Conservation (phyloP, 768 basidiomycete species). For the Candolleomyces eurysporus region DNA sequence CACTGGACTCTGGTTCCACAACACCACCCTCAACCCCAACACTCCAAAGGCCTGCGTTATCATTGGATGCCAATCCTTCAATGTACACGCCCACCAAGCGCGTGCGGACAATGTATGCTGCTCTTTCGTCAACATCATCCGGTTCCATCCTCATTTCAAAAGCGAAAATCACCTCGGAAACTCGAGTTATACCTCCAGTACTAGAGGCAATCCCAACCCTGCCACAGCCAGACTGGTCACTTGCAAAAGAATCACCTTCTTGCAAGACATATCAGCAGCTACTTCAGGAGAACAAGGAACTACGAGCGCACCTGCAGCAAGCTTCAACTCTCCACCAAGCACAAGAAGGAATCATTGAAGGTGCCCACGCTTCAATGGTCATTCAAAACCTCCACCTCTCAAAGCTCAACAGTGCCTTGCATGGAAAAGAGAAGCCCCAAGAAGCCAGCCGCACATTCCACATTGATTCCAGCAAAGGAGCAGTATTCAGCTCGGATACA, state of each 20-base stretch:
- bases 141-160: conserved; percentile 20
- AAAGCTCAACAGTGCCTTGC: conserved; percentile 12
- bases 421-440: conserved; percentile 13
- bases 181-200: conserved; percentile 7
- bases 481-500: conserved; percentile 7
- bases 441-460: conserved; percentile 5
- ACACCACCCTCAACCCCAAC: not conserved
- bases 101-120: conserved; percentile 16
- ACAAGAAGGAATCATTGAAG: conserved; percentile 9
- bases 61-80: not conserved
- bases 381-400: conserved; percentile 16
- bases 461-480: conserved; percentile 9
- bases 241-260: not conserved
- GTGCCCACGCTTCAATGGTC: conserved; percentile 16
- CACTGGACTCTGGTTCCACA: not conserved
- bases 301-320: conserved; percentile 2
- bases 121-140: conserved; percentile 16
- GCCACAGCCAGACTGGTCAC: conserved; percentile 2
- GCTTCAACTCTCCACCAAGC: conserved; percentile 10
- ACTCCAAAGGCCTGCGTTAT: not conserved
- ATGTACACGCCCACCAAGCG: conserved; percentile 23
- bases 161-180: conserved; percentile 6
- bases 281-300: conserved; percentile 4
- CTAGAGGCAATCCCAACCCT: conserved; percentile 7
- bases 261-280: not conserved